Conservation (phyloP, 1,139 yeast genomes). For the Casaregolazyma suthepensis region DNA sequence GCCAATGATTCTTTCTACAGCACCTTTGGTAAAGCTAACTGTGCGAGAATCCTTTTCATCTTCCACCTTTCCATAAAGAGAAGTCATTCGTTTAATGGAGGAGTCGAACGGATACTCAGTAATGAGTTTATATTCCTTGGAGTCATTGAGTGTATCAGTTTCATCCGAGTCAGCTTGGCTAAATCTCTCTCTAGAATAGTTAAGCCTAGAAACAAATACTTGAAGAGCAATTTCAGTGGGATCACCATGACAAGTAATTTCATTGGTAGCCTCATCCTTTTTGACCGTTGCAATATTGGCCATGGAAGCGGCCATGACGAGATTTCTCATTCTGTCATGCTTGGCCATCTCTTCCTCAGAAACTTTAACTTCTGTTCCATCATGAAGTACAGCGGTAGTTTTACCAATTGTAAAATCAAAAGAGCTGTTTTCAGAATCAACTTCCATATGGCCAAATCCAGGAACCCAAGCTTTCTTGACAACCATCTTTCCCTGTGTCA, state of each 20-base stretch:
- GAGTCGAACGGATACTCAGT: slow-evolving; percentile 77
- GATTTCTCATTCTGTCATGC: slow-evolving; percentile 33
- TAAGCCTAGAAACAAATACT: slow-evolving; percentile 58
- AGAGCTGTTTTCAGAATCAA: slow-evolving; percentile 59
- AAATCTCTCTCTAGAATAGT: slow-evolving; percentile 24
- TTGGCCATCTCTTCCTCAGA: slow-evolving; percentile 20
- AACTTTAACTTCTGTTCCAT: slow-evolving; percentile 36
- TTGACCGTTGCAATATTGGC: slow-evolving; percentile 67
- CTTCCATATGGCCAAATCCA: slow-evolving; percentile 58
- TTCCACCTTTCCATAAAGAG: slow-evolving; percentile 39
- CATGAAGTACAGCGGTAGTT: slow-evolving; percentile 35
- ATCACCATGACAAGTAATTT: slow-evolving; percentile 77
- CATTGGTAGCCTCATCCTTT: slow-evolving; percentile 35
- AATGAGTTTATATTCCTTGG: slow-evolving; percentile 36
- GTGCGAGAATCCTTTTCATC: slow-evolving; percentile 25
- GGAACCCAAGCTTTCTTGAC: slow-evolving; percentile 73
- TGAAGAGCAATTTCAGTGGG: slow-evolving; percentile 83
- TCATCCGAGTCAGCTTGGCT: slow-evolving; percentile 1
- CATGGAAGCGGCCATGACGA: slow-evolving; percentile 58
- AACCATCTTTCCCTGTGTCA: slow-evolving; percentile 77
- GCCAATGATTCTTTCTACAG: slow-evolving; percentile 63
- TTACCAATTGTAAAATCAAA: slow-evolving; percentile 67
- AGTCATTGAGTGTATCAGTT: background rate
- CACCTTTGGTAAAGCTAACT: slow-evolving; percentile 63
- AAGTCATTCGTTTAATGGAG: slow-evolving; percentile 67